Evolutionary conservation across 129 eudicot genomes (phyloP), one percentile per base, ranked within the genome.

Genomic region (Flaveria brownii): DNA sequence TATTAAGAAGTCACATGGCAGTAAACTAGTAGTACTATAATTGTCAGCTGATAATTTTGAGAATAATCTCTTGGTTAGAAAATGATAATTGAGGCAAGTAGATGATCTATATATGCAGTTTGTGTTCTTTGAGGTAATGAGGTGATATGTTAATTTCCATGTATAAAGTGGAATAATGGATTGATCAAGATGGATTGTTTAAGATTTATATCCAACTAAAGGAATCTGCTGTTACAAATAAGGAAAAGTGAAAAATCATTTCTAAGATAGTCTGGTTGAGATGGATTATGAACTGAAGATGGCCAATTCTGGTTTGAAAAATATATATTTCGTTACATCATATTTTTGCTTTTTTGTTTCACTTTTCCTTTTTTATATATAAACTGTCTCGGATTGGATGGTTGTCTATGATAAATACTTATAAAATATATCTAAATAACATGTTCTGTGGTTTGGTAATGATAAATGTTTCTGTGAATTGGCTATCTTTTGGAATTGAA

Each of bases 401-500:
- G 42, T 41, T 67, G 43, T 67, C 52, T 77, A 67, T 75, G 71
- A 20, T 46, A 49, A 2, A 26, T 16, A 11, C 33, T 12, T 20
- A 5, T 75, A 63, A 28, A 25, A 63, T 26, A 75, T 47, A 47
- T 73, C 10, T 73, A 57, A 9, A 39, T 52, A 39, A 39, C 28
- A 59, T 73, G 56, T 42, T 60, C 67, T 56, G 15, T 73, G 68
- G 39, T 54, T 59, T 17, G 67, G 65, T 36, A 51, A 30, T 64
- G 63, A 2, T 46, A 16, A 18, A 33, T 1, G 42, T 49, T 54
- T 66, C 4, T 45, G 14, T 57, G 39, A 59, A 45, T 25, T 30
- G 52, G 47, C 60, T 59, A 59, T 70, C 14, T 72, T 72, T 73
- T 42, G 43, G 70, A 55, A 43, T n/a, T 73, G 56, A 72, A 91